Evolutionary conservation across 148 eudicot genomes (phyloP), one percentile per base, ranked within the genome.

Genomic region (Cornus suecica): DNA sequence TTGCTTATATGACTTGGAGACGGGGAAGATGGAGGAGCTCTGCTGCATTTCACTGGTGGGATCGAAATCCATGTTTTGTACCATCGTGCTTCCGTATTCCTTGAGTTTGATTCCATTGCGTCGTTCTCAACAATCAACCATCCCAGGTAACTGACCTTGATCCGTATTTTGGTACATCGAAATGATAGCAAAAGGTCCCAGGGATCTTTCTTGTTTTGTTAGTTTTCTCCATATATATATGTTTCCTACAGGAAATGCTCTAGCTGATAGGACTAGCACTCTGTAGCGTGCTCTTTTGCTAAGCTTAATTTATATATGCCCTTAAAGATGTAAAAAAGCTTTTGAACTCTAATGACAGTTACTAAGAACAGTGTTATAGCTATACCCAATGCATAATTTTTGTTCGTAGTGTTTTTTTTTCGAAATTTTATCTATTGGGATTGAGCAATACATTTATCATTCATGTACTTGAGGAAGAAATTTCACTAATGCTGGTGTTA

Each of bases 31-130:
- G 85, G 66, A 75, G 34, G 71, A 68, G 66, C 72, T 83, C 22
- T 83, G 86, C 68, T 28, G n/a, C 22, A 51, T 79, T 58, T 80
- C 82, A 34, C n/a, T 15, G 56, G 58, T 86, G 77, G 88, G 79
- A 27, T 69, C 63, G 8, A 83, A 77, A 68, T 72, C 80, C 37
- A 64, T 78, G 78, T 58, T 67, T 66, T 72, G 69, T 70, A 78
- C 86, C 13, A 77, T 74, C 15, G 83, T 83, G 76, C 72, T 83
- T 66, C 88, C 88, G 10, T 86, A 79, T 45, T 63, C 84, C 27
- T 69, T 80, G 82, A 86, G 83, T 37, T 76, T 86, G 79, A 84
- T 81, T 76, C 84, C 84, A 16, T 28, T 78, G 70, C 63, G 15
- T 72, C 29, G 8, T 14, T 13, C 70, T 18, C 13, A 67, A 25